Percentiles rank a stretch among this genome's conserved stretches.
phyloP scores from a whole-genome alignment of 2,329 filamentous ascomycete genomes.

The Penicillium sp. region DNA sequence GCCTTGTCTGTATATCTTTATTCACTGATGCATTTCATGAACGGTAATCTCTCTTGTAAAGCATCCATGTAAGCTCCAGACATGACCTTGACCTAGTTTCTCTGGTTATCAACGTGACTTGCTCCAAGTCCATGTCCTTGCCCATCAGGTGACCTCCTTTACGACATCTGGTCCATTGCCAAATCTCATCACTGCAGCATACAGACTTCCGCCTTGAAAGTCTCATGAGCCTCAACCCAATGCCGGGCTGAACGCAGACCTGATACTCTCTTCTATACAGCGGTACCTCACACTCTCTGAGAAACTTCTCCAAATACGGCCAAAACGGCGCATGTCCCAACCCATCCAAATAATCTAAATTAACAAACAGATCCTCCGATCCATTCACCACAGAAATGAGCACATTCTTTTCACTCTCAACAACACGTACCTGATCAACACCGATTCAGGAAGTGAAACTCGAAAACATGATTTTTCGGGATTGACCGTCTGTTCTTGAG shows the following conservation, averaged over 20 bases:
- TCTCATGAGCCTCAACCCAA: too few relatives aligned
- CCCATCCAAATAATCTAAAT: background rate
- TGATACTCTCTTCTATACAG: too few relatives aligned
- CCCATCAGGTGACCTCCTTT: too few relatives aligned
- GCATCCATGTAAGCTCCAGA: background rate
- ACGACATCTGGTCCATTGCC: too few relatives aligned
- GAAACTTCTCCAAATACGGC: background rate
- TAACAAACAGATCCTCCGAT: background rate
- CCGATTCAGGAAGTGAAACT: background rate
- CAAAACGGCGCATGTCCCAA: background rate
- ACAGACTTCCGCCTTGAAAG: too few relatives aligned
- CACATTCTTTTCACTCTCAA: background rate
- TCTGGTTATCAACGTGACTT: background rate
- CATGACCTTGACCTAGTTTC: background rate
- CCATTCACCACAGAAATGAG: background rate
- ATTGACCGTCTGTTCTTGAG: background rate
- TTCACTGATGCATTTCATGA: conserved; percentile 33
- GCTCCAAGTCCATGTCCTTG: too few relatives aligned
- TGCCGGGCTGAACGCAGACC: too few relatives aligned
- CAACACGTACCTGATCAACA: background rate
- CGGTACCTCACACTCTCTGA: background rate
- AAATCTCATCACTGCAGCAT: too few relatives aligned
- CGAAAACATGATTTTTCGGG: background rate
- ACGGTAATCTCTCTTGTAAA: conserved; percentile 9
- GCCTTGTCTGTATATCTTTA: conserved; percentile 35